phyloP scores from a whole-genome alignment of 805 yeast species.

The Scheffersomyces stipitis region DNA sequence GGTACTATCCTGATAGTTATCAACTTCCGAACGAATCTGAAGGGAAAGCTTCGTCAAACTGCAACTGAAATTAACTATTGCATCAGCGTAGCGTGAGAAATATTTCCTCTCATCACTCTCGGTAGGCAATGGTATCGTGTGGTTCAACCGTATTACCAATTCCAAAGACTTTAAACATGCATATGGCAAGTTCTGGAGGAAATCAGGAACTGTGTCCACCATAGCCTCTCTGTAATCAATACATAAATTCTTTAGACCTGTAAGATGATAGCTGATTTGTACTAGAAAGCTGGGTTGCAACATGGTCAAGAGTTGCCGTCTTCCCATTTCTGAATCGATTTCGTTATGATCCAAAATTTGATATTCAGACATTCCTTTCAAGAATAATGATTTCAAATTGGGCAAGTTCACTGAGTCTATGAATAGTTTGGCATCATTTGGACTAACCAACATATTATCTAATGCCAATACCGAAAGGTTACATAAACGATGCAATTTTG shows the following conservation, averaged over 20 bases:
- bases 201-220: constrained; percentile 40
- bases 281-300: background rate
- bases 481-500: constrained; percentile 12
- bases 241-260: constrained; percentile 23
- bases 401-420: constrained; percentile 16
- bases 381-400: constrained; percentile 24
- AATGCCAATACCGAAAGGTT: constrained; percentile 21
- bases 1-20: background rate
- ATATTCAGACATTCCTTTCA: constrained; percentile 38
- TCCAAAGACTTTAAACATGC: constrained; percentile 34
- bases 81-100: constrained; percentile 14
- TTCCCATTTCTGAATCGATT: background rate
- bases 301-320: background rate
- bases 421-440: constrained; percentile 20
- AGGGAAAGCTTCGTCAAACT: constrained; percentile 34
- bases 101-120: constrained; percentile 9
- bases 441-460: constrained; percentile 21
- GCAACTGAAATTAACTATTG: constrained; percentile 18
- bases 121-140: constrained; percentile 16
- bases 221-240: constrained; percentile 44
- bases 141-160: constrained; percentile 40
- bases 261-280: background rate
- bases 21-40: constrained; percentile 39
- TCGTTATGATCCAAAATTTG: constrained; percentile 13
- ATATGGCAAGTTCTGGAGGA: constrained; percentile 21